phyloP scores from a whole-genome alignment of 192 early-diverging fungal genomes.

The Linnemannia schmuckeri region DNA sequence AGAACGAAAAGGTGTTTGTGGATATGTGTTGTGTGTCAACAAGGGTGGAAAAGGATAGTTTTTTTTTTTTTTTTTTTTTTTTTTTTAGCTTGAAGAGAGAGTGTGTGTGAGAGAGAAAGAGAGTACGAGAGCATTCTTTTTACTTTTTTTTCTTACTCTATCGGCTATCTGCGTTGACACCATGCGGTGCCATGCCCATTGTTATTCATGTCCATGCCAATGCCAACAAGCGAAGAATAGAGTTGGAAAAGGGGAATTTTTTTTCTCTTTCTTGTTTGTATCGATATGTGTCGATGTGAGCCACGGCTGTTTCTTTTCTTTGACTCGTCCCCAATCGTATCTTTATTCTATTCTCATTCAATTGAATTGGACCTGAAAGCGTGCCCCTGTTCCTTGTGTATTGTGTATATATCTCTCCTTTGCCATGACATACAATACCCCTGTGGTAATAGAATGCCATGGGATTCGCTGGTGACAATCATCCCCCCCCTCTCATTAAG shows the following conservation, averaged over 20 bases:
- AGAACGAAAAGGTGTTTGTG: neutral
- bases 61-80: neutral
- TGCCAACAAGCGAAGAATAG: too few relatives aligned
- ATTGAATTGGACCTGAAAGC: too few relatives aligned
- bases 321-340: too few relatives aligned
- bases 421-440: too few relatives aligned
- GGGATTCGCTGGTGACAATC: neutral
- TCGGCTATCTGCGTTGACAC: neutral
- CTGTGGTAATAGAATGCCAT: too few relatives aligned
- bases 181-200: neutral
- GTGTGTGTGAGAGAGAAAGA: too few relatives aligned
- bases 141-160: neutral
- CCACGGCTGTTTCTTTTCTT: neutral
- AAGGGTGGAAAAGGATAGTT: neutral
- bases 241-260: neutral
- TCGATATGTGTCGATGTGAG: constrained; percentile 7
- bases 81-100: neutral
- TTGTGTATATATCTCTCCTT: too few relatives aligned
- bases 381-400: too few relatives aligned
- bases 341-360: too few relatives aligned
- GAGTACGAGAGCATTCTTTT: too few relatives aligned
- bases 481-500: neutral
- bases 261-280: neutral
- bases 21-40: neutral
- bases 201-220: too few relatives aligned